These are phyloP conservation scores for Scutellaria minor DNA, from an alignment of 257 asterid genomes.

Conservation along the genomic window DNA sequence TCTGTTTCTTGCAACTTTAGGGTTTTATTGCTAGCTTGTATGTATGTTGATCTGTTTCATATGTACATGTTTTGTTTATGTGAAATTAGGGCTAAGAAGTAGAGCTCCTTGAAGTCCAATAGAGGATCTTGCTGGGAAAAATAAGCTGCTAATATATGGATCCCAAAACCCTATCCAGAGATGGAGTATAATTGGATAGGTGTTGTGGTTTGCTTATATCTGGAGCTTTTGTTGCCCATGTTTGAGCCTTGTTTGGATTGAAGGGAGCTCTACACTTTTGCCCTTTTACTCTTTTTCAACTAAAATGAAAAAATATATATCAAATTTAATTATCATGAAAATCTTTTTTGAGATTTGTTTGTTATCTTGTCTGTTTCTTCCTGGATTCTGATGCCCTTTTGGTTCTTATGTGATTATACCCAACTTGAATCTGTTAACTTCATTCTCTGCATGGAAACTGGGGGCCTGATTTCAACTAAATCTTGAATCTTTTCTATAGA, in stretches of 20 bases:
- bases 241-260: constrained; percentile 82
- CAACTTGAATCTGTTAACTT: constrained; percentile 7
- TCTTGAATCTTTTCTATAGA: constrained; percentile 17
- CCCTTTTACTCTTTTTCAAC: neutral
- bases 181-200: constrained; percentile 42
- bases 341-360: constrained; percentile 1
- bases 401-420: constrained; percentile 29
- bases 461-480: neutral
- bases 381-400: constrained; percentile 31
- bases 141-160: constrained; percentile 86
- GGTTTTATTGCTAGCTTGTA: too few species aligned
- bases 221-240: constrained; percentile 72
- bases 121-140: constrained; percentile 67
- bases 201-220: constrained; percentile 83
- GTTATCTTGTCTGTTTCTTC: constrained; percentile 25
- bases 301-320: too few species aligned
- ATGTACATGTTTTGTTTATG: too few species aligned
- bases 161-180: constrained; percentile 72
- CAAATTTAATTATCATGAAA: neutral
- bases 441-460: constrained; percentile 27
- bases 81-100: constrained; percentile 39
- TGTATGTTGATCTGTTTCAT: too few species aligned
- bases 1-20: neutral
- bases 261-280: constrained; percentile 78
- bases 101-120: constrained; percentile 98